A percentile compares a stretch with the other conserved stretches of the same genome.
These are phyloP conservation scores for Pyrenophora tritici-repentis DNA, from an alignment of 2,329 filamentous ascomycete genomes.

Conservation along the genomic window DNA sequence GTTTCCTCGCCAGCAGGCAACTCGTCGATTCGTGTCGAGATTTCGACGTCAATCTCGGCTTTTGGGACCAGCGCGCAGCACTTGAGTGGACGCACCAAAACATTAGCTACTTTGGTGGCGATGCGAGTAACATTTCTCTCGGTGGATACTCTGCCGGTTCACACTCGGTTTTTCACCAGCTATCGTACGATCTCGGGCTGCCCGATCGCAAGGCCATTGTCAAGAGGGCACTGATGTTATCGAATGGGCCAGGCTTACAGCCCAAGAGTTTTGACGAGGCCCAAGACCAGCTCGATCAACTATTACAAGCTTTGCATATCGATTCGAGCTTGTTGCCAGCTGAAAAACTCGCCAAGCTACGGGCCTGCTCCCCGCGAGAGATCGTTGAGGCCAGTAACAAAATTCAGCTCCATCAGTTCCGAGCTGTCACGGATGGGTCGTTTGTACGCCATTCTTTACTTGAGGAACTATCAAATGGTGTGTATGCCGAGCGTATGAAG, in stretches of 20 bases:
- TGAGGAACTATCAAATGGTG: conserved; percentile 54
- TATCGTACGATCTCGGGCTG: conserved; percentile 60
- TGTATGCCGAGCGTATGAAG: conserved; percentile 53
- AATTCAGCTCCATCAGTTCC: conserved; percentile 59
- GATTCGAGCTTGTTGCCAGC: conserved; percentile 43
- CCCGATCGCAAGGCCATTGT: conserved; percentile 55
- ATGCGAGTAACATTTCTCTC: conserved; percentile 58
- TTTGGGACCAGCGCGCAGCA: conserved; percentile 62
- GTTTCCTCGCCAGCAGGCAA: conserved; percentile 59
- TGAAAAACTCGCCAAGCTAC: conserved; percentile 55
- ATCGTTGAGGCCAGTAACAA: conserved; percentile 51
- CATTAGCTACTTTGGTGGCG: conserved; percentile 57
- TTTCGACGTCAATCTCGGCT: conserved; percentile 56
- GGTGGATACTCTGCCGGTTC: conserved; percentile 62
- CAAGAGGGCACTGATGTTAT: conserved; percentile 59
- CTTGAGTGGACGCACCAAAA: conserved; percentile 62
- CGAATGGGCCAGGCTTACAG: conserved; percentile 59
- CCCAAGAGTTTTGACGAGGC: conserved; percentile 55
- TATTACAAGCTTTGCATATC: conserved; percentile 54
- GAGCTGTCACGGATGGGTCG: conserved; percentile 55
- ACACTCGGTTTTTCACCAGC: conserved; percentile 62
- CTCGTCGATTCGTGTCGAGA: conserved; percentile 46
- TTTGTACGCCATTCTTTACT: conserved; percentile 56
- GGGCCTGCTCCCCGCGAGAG: conserved; percentile 44
- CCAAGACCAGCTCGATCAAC: conserved; percentile 59